These are phyloP conservation scores for Neurospora pannonica DNA, from an alignment of 495 filamentous ascomycete species.

Conservation along the genomic window DNA sequence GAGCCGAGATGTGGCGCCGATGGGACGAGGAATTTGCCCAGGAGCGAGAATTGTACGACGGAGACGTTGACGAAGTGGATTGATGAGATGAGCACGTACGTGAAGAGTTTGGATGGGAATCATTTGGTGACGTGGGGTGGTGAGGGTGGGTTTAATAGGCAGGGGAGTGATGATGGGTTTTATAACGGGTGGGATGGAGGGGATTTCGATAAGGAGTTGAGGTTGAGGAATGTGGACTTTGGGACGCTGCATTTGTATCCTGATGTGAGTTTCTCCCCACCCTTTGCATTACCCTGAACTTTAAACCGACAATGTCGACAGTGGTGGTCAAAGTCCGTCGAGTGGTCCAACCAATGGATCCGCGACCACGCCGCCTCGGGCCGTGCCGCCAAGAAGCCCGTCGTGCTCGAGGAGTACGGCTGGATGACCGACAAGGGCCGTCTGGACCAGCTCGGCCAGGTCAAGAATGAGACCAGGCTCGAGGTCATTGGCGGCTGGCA, in stretches of 20 bases:
- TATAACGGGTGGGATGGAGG: slow-evolving; percentile 51
- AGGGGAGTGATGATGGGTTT: slow-evolving; percentile 42
- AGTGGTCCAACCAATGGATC: slow-evolving; percentile 50
- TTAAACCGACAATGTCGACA: neutral
- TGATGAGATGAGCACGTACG: slow-evolving; percentile 34
- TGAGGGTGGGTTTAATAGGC: slow-evolving; percentile 38
- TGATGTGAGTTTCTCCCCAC: slow-evolving; percentile 7
- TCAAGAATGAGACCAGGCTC: slow-evolving; percentile 26
- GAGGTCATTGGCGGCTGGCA: slow-evolving; percentile 53
- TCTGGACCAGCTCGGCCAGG: slow-evolving; percentile 23
- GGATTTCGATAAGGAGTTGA: slow-evolving; percentile 54
- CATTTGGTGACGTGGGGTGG: slow-evolving; percentile 46
- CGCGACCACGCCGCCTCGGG: slow-evolving; percentile 49
- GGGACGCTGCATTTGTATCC: slow-evolving; percentile 61
- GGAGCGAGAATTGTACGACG: slow-evolving; percentile 25
- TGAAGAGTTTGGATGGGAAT: slow-evolving; percentile 40
- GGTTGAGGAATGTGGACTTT: slow-evolving; percentile 52
- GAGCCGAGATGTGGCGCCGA: slow-evolving; percentile 35
- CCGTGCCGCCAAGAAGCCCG: slow-evolving; percentile 50
- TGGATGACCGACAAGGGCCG: slow-evolving; percentile 31
- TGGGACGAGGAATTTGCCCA: neutral
- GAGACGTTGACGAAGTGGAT: slow-evolving; percentile 37
- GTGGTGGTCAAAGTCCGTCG: slow-evolving; percentile 18
- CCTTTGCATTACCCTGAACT: neutral
- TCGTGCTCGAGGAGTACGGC: slow-evolving; percentile 63